Evolutionary conservation across 768 basidiomycete species (phyloP), one percentile per base, ranked within the genome.

Genomic region (Hygrophoropsis aurantiaca): DNA sequence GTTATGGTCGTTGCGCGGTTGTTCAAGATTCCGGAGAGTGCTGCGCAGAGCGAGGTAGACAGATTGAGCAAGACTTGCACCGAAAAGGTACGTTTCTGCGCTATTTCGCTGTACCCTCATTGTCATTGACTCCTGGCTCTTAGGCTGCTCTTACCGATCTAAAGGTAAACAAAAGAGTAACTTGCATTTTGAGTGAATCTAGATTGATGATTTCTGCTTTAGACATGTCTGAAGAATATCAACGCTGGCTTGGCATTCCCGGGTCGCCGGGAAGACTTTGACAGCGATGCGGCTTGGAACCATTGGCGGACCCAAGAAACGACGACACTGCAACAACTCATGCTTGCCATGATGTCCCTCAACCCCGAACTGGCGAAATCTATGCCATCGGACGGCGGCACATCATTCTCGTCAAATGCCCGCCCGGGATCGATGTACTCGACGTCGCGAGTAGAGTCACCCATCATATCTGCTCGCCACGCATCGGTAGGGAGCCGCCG

Each of bases 151-250:
- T 97, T 47, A 77, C 77, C 36, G 93, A 97, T 63, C 75, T 95
- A 46, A 97, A 94, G 80, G 91, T 87, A 60, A 37, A 60, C 52
- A 32, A 37, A 27, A 11, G 13, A 16, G 16, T 7, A 5, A 26
- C 2, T 35, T 24, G 23, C 13, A 15, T 11, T 41, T 15, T 40
- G 11, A 11, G 19, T 20, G 30, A 11, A 24, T 27, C 25, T 11
- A 19, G 34, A 23, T 5, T 15, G 9, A 15, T 42, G n/a, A 35
- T 55, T 47, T 36, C 25, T 32, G 46, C 38, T 34, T 46, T 58
- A 94, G 89, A 89, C 87, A 27, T 94, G 89, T 61, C 72, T 97
- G 44, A 95, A 95, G 72, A 90, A 92, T 53, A 87, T 97, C 60
- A 90, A 87, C 44, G 85, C 87, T 11, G 87, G 90, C 20, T 75